Evolutionary conservation across 2,329 filamentous ascomycete genomes (phyloP).

Genomic region (Trichoderma sp.): DNA sequence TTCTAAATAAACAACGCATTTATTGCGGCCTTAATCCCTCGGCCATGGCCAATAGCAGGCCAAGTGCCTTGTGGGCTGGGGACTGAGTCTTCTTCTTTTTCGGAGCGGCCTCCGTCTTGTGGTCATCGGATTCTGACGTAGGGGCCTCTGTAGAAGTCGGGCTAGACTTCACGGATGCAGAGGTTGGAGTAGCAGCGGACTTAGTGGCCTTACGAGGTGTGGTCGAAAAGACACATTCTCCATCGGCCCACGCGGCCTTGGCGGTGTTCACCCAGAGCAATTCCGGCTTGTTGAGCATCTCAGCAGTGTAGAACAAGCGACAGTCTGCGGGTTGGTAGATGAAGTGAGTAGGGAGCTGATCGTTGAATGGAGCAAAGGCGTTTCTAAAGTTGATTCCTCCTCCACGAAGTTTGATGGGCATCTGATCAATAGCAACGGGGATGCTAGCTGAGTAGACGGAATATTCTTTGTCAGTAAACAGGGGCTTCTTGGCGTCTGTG

Average conservation of each 20-base stretch:
- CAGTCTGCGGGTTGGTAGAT: constrained; percentile 56
- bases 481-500: neutral
- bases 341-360: constrained; percentile 52
- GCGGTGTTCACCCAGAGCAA: constrained; percentile 41
- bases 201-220: neutral
- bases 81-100: neutral
- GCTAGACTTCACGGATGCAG: neutral
- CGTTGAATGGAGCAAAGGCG: constrained; percentile 30
- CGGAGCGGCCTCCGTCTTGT: neutral
- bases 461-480: neutral
- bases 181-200: neutral
- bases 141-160: too few species aligned
- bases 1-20: neutral
- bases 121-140: neutral
- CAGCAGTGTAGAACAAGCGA: constrained; percentile 51
- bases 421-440: neutral
- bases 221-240: neutral
- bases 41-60: constrained; percentile 4
- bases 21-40: neutral
- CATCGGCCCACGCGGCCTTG: constrained; percentile 11
- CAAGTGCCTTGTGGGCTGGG: constrained; percentile 14
- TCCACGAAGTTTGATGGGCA: neutral
- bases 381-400: constrained; percentile 22
- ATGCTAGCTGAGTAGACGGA: neutral
- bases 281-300: constrained; percentile 40